Evolutionary conservation across 2,329 filamentous ascomycete species (phyloP).

Genomic region (Fonsecaea nubica): DNA sequence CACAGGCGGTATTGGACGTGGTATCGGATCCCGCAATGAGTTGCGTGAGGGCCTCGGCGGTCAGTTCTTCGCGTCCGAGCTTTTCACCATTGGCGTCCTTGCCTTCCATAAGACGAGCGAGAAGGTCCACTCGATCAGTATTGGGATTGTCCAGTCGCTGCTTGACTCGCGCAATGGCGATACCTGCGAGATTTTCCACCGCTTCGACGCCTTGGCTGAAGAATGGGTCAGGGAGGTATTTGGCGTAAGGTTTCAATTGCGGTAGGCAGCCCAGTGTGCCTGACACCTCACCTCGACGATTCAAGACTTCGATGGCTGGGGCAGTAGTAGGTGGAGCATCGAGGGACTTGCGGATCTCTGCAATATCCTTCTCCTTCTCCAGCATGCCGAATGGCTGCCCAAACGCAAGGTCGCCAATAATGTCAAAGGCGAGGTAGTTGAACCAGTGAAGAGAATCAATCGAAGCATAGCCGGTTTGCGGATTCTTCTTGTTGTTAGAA

Average conservation of each 20-base stretch:
- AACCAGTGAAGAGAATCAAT: slow-evolving; percentile 82
- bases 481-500: slow-evolving; percentile 51
- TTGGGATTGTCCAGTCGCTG: slow-evolving; percentile 68
- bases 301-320: slow-evolving; percentile 84
- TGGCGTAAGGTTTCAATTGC: slow-evolving; percentile 76
- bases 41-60: slow-evolving; percentile 87
- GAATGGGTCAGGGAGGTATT: slow-evolving; percentile 81
- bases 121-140: slow-evolving; percentile 75
- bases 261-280: slow-evolving; percentile 78
- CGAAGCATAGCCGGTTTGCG: slow-evolving; percentile 62
- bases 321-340: slow-evolving; percentile 70
- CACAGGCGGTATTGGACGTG: slow-evolving; percentile 78
- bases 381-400: slow-evolving; percentile 86
- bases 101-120: slow-evolving; percentile 83
- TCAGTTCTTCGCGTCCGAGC: slow-evolving; percentile 79
- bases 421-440: slow-evolving; percentile 69
- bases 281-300: slow-evolving; percentile 84
- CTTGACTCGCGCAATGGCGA: slow-evolving; percentile 82
- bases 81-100: slow-evolving; percentile 79
- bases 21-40: slow-evolving; percentile 75
- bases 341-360: slow-evolving; percentile 71
- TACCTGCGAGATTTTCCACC: slow-evolving; percentile 81
- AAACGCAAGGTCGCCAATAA: slow-evolving; percentile 70
- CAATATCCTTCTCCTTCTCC: slow-evolving; percentile 74
- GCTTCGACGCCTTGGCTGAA: slow-evolving; percentile 76